Conservation (phyloP, 1,284 basidiomycete species). For the Cerrena zonata region DNA sequence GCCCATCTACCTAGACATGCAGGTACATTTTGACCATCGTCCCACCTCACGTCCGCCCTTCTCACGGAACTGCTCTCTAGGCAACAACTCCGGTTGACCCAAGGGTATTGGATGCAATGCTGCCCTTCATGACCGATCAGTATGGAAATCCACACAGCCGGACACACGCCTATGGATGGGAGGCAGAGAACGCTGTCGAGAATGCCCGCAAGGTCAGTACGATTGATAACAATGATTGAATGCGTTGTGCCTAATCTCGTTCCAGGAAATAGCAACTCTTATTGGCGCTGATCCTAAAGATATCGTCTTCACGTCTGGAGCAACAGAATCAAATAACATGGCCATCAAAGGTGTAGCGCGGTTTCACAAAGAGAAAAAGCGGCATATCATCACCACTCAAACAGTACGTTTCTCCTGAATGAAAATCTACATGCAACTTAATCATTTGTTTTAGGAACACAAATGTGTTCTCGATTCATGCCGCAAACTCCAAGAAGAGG, state of each 20-base stretch:
- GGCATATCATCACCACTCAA: conserved; percentile 86
- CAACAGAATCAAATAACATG: conserved; percentile 99
- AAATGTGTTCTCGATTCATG: conserved; percentile 99
- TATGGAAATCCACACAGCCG: conserved; percentile 98
- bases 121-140: conserved; percentile 92
- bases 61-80: conserved; percentile 36
- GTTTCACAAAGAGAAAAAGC: conserved; percentile 88
- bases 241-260: not conserved
- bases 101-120: conserved; percentile 93
- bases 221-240: not conserved
- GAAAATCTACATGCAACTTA: not conserved
- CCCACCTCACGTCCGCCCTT: not conserved
- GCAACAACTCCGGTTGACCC: conserved; percentile 98
- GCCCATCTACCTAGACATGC: conserved; percentile 94
- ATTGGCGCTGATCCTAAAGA: conserved; percentile 95
- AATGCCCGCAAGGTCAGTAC: conserved; percentile 72
- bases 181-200: conserved; percentile 92
- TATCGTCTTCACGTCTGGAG: conserved; percentile 95
- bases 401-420: conserved; percentile 50
- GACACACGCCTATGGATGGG: conserved; percentile 99
- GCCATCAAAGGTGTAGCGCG: conserved; percentile 93
- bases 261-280: conserved; percentile 80
- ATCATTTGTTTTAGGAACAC: conserved; percentile 68
- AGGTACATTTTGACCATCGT: conserved; percentile 44
- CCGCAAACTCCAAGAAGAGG: conserved; percentile 90